Base-by-base conservation (phyloP, 2,329 filamentous ascomycete species). In the Epichloe uncinata region DNA sequence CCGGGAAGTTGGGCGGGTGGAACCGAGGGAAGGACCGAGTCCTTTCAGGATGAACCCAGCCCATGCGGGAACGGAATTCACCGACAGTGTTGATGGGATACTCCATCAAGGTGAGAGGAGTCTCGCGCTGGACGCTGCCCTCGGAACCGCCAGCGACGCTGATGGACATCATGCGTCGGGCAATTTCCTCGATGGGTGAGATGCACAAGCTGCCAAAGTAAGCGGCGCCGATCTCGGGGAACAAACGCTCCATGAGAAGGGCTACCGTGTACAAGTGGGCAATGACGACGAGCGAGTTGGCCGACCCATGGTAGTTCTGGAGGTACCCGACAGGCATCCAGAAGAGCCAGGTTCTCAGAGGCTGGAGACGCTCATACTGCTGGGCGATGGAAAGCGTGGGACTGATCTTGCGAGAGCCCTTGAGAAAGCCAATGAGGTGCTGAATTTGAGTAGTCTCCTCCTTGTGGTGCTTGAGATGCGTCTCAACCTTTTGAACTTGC, bases 241-340 rank as follows among this genome's bases (percentile, higher is more conserved):
- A 96, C 53, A 96, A 77, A 15, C 88, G 87, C 68, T 96, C 90
- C 68, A 97, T 79, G 38, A 88, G 80, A 52, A 97, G 74, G 4
- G 88, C 89, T 16, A 89, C 81, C 0, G 87, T 90, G 69, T 95
- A 97, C 65, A 95, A 88, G 63, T 97, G 87, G 11, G 89, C 86
- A 49, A 97, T 82, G 54, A 94, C 82, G 47, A 95, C 75, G 56
- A 96, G 74, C 1, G 88, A 84, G 52, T 80, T 86, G 22, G 86
- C 78, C 56, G 91, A 88, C 36, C 80, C 79, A 47, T 84, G 81
- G 44, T 83, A 85, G 55, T 82, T 81, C 63, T 91, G 84, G 26
- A 96, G 75, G 58, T 90, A 84, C 56, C 82, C 81, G 35, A 95
- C 82, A 1, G 93, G 93, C 50, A 95, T 80, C 89, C 91, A 97